These are phyloP conservation scores for Coffea eugenioides DNA, from an alignment of 257 asterid species.

Conservation along the genomic window DNA sequence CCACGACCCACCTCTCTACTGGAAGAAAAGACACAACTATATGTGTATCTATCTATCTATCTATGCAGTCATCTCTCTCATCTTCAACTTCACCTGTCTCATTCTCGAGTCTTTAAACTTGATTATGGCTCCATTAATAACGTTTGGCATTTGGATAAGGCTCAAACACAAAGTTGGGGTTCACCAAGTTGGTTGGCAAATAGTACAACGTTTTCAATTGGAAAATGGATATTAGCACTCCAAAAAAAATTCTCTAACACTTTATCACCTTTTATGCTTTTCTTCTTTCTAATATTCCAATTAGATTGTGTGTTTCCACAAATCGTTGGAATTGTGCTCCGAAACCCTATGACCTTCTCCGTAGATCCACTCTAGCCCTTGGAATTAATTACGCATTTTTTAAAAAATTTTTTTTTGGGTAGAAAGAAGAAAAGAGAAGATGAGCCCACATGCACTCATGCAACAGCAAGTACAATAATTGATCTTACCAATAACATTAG, in stretches of 20 bases:
- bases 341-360: no score
- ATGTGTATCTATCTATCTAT: neutral
- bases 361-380: no score
- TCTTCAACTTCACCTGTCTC: constrained; percentile 10
- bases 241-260: no score
- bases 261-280: no score
- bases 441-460: neutral
- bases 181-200: neutral
- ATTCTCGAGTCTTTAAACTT: neutral
- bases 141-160: neutral
- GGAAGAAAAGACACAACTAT: constrained; percentile 32
- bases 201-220: neutral
- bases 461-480: constrained; percentile 4
- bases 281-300: no score
- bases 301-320: no score
- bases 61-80: constrained; percentile 11
- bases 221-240: no score
- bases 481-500: neutral
- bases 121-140: constrained; percentile 5
- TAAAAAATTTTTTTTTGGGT: no score
- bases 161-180: neutral
- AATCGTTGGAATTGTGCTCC: no score
- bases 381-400: no score
- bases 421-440: neutral
- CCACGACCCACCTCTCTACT: constrained; percentile 9